Evolutionary conservation across 192 early-diverging fungal species (phyloP).

Genomic region (Coemansia erecta): DNA sequence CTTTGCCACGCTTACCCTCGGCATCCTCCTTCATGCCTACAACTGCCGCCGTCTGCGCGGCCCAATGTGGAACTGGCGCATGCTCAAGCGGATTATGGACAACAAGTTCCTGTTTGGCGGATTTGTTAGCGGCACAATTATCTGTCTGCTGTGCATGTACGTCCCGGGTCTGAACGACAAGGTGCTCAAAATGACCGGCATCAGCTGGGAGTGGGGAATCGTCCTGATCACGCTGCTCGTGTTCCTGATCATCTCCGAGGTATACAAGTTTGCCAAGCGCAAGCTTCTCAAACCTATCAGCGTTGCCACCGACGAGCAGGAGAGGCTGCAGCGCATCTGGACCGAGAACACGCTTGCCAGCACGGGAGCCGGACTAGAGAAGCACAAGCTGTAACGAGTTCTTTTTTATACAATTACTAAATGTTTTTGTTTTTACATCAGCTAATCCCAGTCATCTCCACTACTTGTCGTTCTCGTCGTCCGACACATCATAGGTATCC

Average conservation of each 20-base stretch:
- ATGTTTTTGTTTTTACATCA: neutral
- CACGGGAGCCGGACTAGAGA: slow-evolving; percentile 19
- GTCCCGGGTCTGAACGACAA: slow-evolving; percentile 64
- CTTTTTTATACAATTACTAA: slow-evolving; percentile 3
- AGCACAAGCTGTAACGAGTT: slow-evolving; percentile 14
- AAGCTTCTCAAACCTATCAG: slow-evolving; percentile 43
- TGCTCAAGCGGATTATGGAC: slow-evolving; percentile 45
- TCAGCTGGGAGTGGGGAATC: slow-evolving; percentile 75
- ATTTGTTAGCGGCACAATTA: slow-evolving; percentile 50
- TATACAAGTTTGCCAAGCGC: slow-evolving; percentile 65
- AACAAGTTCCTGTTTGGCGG: slow-evolving; percentile 57
- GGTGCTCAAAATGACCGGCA: slow-evolving; percentile 62
- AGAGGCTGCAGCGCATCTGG: slow-evolving; percentile 53
- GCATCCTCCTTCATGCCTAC: slow-evolving; percentile 71
- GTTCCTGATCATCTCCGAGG: slow-evolving; percentile 64
- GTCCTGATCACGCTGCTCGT: slow-evolving; percentile 57
- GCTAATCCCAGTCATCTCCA: neutral
- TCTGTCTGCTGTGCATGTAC: slow-evolving; percentile 61
- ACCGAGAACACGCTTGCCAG: slow-evolving; percentile 48
- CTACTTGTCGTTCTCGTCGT: slow-evolving; percentile 25
- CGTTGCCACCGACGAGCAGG: slow-evolving; percentile 40
- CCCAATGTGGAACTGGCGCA: slow-evolving; percentile 57
- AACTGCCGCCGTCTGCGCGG: slow-evolving; percentile 71
- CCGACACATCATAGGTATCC: slow-evolving; percentile 49
- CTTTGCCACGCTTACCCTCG: slow-evolving; percentile 69